Evolutionary conservation across 2,329 filamentous ascomycete species (phyloP).

Genomic region (Emericellopsis cladophorae): DNA sequence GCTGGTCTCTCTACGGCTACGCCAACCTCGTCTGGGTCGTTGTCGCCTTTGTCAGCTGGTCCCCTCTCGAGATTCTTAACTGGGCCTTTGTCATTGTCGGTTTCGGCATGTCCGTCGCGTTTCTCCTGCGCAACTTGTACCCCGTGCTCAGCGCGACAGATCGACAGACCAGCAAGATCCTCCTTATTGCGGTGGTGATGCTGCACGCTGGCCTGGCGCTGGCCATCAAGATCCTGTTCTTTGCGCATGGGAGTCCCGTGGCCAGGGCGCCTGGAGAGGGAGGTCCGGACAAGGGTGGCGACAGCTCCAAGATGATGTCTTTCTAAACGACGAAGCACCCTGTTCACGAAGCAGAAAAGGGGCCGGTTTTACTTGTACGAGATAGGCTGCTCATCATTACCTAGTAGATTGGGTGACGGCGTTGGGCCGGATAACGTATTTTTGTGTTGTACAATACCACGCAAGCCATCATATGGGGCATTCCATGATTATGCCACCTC

Average conservation of each 20-base stretch:
- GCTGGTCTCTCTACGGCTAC: conserved; percentile 92
- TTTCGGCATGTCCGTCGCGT: conserved; percentile 70
- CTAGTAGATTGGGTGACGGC: no score
- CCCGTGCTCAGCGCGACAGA: conserved; percentile 90
- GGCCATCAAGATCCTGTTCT: conserved; percentile 94
- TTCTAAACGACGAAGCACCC: not conserved
- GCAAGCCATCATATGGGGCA: no score
- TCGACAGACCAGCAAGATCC: conserved; percentile 75
- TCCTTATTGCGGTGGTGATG: conserved; percentile 72
- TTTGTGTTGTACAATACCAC: no score
- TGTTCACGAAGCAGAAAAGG: no score
- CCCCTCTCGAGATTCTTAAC: conserved; percentile 73
- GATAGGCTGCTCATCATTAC: no score
- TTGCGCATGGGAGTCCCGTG: conserved; percentile 58
- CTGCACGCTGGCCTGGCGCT: conserved; percentile 84
- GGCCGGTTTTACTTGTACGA: no score
- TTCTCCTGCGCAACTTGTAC: conserved; percentile 76
- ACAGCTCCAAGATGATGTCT: conserved; percentile 8
- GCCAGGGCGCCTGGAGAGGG: conserved; percentile 18
- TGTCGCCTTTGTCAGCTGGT: conserved; percentile 86
- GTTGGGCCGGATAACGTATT: no score
- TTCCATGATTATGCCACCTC: conserved; percentile 3
- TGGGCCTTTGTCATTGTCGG: conserved; percentile 86
- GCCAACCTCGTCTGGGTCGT: conserved; percentile 95
- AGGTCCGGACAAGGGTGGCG: conserved; percentile 8